Conservation (phyloP, 2,329 filamentous ascomycete species). For the Fusarium dimerum region DNA sequence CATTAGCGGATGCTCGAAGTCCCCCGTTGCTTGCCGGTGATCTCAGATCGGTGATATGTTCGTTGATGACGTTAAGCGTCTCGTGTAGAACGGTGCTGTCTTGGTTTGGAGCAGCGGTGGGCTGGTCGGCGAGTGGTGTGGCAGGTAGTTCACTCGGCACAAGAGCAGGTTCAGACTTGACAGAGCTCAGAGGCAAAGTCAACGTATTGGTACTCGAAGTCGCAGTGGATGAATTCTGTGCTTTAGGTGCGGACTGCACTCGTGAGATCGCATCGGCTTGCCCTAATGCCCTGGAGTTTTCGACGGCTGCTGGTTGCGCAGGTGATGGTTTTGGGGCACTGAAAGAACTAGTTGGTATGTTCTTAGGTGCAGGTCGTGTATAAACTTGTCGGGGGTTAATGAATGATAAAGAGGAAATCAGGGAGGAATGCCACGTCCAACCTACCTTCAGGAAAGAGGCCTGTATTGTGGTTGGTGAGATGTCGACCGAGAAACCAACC, state of each 20-base stretch:
- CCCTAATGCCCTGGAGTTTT: conserved; percentile 22
- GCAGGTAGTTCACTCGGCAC: conserved; percentile 29
- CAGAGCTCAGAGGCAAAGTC: conserved; percentile 48
- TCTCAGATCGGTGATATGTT: conserved; percentile 88
- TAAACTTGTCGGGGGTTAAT: conserved; percentile 52
- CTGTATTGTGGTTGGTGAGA: conserved; percentile 70
- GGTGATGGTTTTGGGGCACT: conserved; percentile 32
- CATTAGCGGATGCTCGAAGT: conserved; percentile 58
- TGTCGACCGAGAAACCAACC: conserved; percentile 83
- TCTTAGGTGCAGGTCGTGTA: conserved; percentile 58
- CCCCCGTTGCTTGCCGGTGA: conserved; percentile 54
- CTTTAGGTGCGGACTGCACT: conserved; percentile 35
- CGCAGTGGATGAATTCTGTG: conserved; percentile 31
- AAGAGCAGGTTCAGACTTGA: conserved; percentile 34
- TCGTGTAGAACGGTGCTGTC: conserved; percentile 83
- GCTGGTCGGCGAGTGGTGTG: conserved; percentile 32
- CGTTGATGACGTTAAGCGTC: conserved; percentile 92
- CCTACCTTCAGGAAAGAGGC: conserved; percentile 79
- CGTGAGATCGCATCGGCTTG: conserved; percentile 23
- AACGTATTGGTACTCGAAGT: conserved; percentile 30
- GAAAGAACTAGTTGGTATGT: conserved; percentile 32
- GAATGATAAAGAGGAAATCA: conserved; percentile 10
- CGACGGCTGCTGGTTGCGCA: conserved; percentile 33
- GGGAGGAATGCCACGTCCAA: conserved; percentile 28
- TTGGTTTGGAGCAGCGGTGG: conserved; percentile 46